Conservation (phyloP, 768 basidiomycete genomes). For the Jaapia argillacea region DNA sequence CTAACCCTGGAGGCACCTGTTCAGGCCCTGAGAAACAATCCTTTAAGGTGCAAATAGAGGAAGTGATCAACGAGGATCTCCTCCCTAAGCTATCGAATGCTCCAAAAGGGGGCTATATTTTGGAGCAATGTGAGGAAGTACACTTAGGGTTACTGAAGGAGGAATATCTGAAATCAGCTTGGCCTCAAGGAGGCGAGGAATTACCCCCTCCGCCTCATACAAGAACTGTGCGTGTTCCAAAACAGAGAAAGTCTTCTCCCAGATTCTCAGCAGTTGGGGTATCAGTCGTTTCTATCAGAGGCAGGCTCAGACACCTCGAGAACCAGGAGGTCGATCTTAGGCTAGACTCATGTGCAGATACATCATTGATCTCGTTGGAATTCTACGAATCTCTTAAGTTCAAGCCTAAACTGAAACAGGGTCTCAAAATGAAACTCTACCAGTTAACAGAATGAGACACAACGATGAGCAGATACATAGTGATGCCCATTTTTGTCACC, state of each 20-base stretch:
- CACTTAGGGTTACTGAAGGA: too few species aligned
- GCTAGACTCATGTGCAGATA: not conserved
- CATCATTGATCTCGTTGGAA: not conserved
- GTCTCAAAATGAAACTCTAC: too few species aligned
- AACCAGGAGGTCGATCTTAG: not conserved
- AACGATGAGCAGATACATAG: conserved; percentile 8
- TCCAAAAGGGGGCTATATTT: too few species aligned
- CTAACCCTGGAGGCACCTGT: too few species aligned
- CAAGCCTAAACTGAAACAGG: not conserved
- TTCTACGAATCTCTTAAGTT: not conserved
- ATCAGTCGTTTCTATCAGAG: not conserved
- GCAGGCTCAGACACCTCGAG: not conserved
- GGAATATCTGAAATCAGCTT: too few species aligned
- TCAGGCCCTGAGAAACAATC: too few species aligned
- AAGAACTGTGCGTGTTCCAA: not conserved
- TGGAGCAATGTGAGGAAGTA: too few species aligned
- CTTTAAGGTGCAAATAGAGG: too few species aligned
- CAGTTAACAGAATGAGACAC: not conserved
- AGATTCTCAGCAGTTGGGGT: not conserved
- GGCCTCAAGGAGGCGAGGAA: too few species aligned
- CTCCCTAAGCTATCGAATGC: too few species aligned
- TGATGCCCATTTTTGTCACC: conserved; percentile 5
- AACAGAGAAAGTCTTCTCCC: conserved; percentile 10
- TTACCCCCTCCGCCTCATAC: too few species aligned
- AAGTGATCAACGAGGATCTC: too few species aligned